Evolutionary conservation across 1,284 basidiomycete species (phyloP).

Genomic region (Ustilago esculenta): DNA sequence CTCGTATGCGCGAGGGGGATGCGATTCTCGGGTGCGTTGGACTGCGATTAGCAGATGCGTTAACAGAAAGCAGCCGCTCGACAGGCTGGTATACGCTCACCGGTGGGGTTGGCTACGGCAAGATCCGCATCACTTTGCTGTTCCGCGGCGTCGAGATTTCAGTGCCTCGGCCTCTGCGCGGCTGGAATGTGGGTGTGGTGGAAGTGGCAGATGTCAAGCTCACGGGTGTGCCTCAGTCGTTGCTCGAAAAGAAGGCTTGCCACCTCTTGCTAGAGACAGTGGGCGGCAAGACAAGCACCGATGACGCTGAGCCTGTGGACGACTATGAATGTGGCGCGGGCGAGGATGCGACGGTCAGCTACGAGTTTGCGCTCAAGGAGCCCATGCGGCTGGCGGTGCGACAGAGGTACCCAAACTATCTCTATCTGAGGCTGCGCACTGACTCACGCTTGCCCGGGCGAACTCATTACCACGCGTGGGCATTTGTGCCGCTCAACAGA

Average conservation of each 20-base stretch:
- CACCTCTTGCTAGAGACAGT: slow-evolving; percentile 52
- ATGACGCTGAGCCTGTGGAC: slow-evolving; percentile 24
- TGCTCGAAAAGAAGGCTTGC: slow-evolving; percentile 47
- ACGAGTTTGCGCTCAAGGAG: slow-evolving; percentile 40
- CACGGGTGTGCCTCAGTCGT: slow-evolving; percentile 24
- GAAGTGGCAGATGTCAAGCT: slow-evolving; percentile 48
- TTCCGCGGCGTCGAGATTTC: slow-evolving; percentile 57
- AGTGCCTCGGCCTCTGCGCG: slow-evolving; percentile 53
- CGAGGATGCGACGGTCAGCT: slow-evolving; percentile 41
- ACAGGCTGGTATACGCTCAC: slow-evolving; percentile 56
- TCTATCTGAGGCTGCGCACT: slow-evolving; percentile 51
- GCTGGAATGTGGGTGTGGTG: slow-evolving; percentile 60
- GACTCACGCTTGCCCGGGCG: slow-evolving; percentile 56
- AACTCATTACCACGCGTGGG: slow-evolving; percentile 42
- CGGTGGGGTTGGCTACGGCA: slow-evolving; percentile 57
- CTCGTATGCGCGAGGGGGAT: slow-evolving; percentile 58
- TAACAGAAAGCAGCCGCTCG: slow-evolving; percentile 36
- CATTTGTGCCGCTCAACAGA: slow-evolving; percentile 51
- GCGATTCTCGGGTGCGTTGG: slow-evolving; percentile 59
- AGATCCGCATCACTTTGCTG: slow-evolving; percentile 55
- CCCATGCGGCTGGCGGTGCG: slow-evolving; percentile 44
- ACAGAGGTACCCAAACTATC: slow-evolving; percentile 42
- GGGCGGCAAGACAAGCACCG: slow-evolving; percentile 48
- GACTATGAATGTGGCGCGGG: slow-evolving; percentile 41
- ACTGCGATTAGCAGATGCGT: slow-evolving; percentile 49